Evolutionary conservation across 2,329 filamentous ascomycete genomes (phyloP), one percentile per base, ranked within the genome.

Genomic region (Colletotrichum tofieldiae): DNA sequence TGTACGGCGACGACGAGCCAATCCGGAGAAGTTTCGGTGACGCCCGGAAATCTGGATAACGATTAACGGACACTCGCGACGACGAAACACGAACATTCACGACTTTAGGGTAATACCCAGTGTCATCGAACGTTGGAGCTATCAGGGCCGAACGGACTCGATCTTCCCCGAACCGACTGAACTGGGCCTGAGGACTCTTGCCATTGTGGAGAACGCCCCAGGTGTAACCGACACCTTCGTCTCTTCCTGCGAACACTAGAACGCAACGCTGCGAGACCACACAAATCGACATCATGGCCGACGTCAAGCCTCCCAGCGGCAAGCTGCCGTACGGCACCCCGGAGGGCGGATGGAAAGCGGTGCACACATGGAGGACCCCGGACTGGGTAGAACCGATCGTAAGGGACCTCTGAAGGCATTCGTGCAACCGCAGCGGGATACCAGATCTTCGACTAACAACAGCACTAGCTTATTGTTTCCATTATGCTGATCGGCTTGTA

Each of bases 401-500:
- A 76, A 65, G 79, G 71, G 51, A 12, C 29, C 39, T 54, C 47
- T 61, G 18, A n/a, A 55, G 1, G 20, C 56, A 29, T 45, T 16
- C 43, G 26, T 39, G 32, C 29, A 11, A 9, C 6, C 6, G 26
- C 16, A 8, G 39, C 39, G 6, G 9, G 20, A 26, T 20, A 32
- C 23, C 7, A 61, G n/a, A 64, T 45, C 35, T 16, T 26, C 3
- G 43, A 23, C 52, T 66, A 65, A 39, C 60, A 67, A 26, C 65
- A 43, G 59, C 70, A 49, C 41, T 60, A 83, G 81, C 77, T 81
- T 29, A 82, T 83, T 60, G 77, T 83, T n/a, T 73, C 77, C 18
- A 81, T 83, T 52, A 80, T 83, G 64, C 75, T 82, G 61, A 76
- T 78, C 12, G 80, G 81, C 65, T 81, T 83, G 81, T 82, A 78